A percentile compares a stretch with the other conserved stretches of the same genome.
Conservation (phyloP, 2,329 filamentous ascomycete genomes). For the Alternaria rosae region DNA sequence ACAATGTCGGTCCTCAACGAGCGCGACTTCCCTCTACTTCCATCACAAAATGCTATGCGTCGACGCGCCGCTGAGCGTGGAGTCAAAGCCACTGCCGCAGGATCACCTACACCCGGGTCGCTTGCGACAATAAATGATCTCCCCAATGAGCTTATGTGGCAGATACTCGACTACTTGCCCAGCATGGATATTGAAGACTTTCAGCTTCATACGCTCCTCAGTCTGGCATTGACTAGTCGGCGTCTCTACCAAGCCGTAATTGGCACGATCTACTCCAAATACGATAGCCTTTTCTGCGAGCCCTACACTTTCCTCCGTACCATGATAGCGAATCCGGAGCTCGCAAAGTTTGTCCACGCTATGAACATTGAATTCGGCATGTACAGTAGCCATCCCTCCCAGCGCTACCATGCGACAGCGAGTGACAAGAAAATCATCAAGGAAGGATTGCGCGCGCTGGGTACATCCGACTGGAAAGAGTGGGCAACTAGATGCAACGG, state of each 20-base stretch:
- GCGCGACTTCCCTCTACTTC: slow-evolving; percentile 33
- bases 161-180: slow-evolving; percentile 35
- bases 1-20: slow-evolving; percentile 24
- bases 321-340: slow-evolving; percentile 23
- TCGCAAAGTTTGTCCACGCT: slow-evolving; percentile 26
- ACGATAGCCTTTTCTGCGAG: slow-evolving; percentile 31
- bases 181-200: slow-evolving; percentile 21
- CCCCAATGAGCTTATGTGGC: slow-evolving; percentile 38
- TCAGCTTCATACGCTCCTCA: slow-evolving; percentile 27
- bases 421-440: slow-evolving; percentile 39
- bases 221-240: slow-evolving; percentile 32
- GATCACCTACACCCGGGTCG: not conserved
- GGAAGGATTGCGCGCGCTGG: slow-evolving; percentile 26
- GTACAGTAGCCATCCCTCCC: not conserved
- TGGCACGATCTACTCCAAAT: slow-evolving; percentile 29
- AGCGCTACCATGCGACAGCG: slow-evolving; percentile 26
- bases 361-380: slow-evolving; percentile 22
- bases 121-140: slow-evolving; percentile 28
- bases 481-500: slow-evolving; percentile 35
- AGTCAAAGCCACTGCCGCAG: not conserved
- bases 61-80: not conserved
- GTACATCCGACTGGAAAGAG: slow-evolving; percentile 35
- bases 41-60: slow-evolving; percentile 12
- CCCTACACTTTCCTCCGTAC: slow-evolving; percentile 42
- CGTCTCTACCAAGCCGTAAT: slow-evolving; percentile 32